A percentile compares a stretch with the other conserved stretches of the same genome.
Conservation (phyloP, 805 yeast species). For the Zygosaccharomyces lentus region DNA sequence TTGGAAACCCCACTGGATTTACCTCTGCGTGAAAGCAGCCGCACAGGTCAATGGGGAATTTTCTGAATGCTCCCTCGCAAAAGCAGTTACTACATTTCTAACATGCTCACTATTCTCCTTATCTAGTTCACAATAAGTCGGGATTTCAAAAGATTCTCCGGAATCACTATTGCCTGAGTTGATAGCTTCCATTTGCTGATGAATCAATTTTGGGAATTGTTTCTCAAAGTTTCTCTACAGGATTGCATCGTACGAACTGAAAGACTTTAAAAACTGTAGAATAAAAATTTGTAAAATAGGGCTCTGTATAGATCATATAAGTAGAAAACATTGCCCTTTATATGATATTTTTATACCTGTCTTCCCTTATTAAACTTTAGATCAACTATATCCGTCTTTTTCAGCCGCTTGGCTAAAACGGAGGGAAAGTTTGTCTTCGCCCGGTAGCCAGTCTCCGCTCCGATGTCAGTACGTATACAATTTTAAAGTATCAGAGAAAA, state of each 20-base stretch:
- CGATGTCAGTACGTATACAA: too few species aligned
- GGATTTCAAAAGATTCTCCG: neutral
- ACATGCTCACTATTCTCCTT: neutral
- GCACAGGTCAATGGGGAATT: neutral
- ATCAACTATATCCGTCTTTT: neutral
- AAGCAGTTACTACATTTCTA: neutral
- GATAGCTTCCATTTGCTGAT: neutral
- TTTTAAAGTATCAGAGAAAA: too few species aligned
- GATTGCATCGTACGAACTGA: too few species aligned
- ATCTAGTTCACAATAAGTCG: slow-evolving; percentile 1
- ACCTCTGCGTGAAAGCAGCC: slow-evolving; percentile 14
- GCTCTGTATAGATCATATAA: too few species aligned
- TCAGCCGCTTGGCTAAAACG: neutral
- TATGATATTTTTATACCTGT: too few species aligned
- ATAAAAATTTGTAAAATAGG: too few species aligned
- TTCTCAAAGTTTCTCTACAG: neutral
- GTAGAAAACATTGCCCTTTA: too few species aligned
- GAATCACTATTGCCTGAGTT: neutral
- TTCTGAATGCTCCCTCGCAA: neutral
- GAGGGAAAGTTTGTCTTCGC: neutral
- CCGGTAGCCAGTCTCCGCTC: too few species aligned
- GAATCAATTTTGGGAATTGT: neutral
- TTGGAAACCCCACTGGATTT: slow-evolving; percentile 24
- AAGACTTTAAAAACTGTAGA: too few species aligned
- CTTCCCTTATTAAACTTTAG: too few species aligned